These are phyloP conservation scores for Murraya koenigii DNA, from an alignment of 345 rosid species.

Conservation along the genomic window DNA sequence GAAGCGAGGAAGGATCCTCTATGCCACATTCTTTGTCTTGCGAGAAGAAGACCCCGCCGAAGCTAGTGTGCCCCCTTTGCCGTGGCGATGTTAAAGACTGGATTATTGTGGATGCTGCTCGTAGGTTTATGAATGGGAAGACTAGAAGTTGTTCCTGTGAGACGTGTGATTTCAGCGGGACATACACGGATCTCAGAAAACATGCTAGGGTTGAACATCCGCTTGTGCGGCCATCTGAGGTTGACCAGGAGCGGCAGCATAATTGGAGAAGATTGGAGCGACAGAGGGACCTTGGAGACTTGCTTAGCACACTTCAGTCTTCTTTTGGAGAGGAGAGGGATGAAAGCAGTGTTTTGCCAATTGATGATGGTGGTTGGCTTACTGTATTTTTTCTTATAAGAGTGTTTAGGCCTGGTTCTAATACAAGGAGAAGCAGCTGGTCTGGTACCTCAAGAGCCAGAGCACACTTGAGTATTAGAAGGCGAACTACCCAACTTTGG, in stretches of 20 bases:
- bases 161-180: constrained; percentile 71
- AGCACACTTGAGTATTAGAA: constrained; percentile 55
- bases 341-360: constrained; percentile 47
- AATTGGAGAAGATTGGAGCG: constrained; percentile 96
- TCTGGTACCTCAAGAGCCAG: constrained; percentile 72
- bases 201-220: constrained; percentile 92
- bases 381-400: constrained; percentile 86
- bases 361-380: constrained; percentile 76
- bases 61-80: constrained; percentile 82
- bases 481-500: constrained; percentile 70
- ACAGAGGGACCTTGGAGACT: constrained; percentile 92
- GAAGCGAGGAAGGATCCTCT: constrained; percentile 29
- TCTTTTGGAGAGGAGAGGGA: constrained; percentile 79
- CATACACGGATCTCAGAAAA: constrained; percentile 80
- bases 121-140: constrained; percentile 82
- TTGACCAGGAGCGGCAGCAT: constrained; percentile 88
- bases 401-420: constrained; percentile 69
- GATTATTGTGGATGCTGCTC: constrained; percentile 67
- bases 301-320: constrained; percentile 86
- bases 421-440: constrained; percentile 81
- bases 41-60: constrained; percentile 38
- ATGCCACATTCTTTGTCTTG: constrained; percentile 22
- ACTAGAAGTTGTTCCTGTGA: constrained; percentile 85
- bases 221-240: constrained; percentile 76
- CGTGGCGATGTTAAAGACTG: constrained; percentile 86